Percentiles rank a stretch among this genome's conserved stretches.
Conservation (phyloP, 1,284 basidiomycete species). For the Apiotrichum veenhuisii region DNA sequence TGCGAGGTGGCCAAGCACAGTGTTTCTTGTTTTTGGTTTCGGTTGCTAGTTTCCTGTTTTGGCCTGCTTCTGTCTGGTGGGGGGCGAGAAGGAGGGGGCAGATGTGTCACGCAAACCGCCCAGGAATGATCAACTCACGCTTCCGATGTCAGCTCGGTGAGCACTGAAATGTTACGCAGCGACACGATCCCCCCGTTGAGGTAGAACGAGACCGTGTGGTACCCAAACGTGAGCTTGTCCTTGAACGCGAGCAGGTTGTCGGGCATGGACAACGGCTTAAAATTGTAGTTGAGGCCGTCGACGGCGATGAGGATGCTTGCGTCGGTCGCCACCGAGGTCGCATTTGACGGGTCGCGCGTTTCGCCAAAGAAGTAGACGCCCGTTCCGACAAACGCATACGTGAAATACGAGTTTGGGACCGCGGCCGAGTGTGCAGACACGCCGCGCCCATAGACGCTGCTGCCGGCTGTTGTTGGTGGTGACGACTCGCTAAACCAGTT, state of each 20-base stretch:
- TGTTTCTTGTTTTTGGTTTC: too few species aligned
- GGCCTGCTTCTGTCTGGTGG: too few species aligned
- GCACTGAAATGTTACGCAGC: background rate
- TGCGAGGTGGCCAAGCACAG: too few species aligned
- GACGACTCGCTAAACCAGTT: background rate
- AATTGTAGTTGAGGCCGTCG: conserved; percentile 3
- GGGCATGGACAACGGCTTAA: background rate
- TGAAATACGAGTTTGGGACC: background rate
- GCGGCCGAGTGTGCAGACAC: background rate
- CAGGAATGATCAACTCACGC: conserved; percentile 4
- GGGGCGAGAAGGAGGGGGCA: too few species aligned
- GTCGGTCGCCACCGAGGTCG: too few species aligned
- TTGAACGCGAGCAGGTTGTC: background rate
- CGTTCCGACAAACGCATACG: background rate
- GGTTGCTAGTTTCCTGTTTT: too few species aligned
- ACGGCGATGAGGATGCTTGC: background rate
- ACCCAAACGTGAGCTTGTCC: background rate
- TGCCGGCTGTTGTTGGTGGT: too few species aligned
- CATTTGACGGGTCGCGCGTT: background rate
- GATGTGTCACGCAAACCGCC: too few species aligned
- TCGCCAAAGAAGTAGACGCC: conserved; percentile 3
- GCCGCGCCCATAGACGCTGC: conserved; percentile 2
- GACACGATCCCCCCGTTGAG: background rate
- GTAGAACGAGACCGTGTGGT: background rate
- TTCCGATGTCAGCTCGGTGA: background rate